phyloP scores from a whole-genome alignment of 2,329 filamentous ascomycete species.

The Dothideomycetidae sp. region DNA sequence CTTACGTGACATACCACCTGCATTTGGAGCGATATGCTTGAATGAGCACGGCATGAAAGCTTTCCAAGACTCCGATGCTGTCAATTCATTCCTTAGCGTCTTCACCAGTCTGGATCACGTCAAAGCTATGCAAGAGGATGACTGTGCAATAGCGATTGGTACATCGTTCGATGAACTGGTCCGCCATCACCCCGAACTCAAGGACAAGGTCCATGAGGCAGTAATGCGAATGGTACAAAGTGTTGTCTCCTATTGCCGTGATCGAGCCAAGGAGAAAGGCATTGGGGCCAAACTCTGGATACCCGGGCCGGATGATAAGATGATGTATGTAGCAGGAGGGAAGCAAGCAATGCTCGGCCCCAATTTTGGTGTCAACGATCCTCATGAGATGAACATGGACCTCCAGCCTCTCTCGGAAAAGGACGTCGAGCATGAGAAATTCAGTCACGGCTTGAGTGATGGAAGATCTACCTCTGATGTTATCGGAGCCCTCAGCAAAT shows the following conservation, averaged over 20 bases:
- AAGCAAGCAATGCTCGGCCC: slow-evolving; percentile 27
- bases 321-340: slow-evolving; percentile 45
- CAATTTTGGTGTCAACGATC: slow-evolving; percentile 1
- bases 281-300: slow-evolving; percentile 70
- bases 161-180: slow-evolving; percentile 85
- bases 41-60: slow-evolving; percentile 78
- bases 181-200: slow-evolving; percentile 77
- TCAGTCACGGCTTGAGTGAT: slow-evolving; percentile 8
- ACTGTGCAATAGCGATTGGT: slow-evolving; percentile 61
- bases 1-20: slow-evolving; percentile 71
- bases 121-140: slow-evolving; percentile 65
- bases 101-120: slow-evolving; percentile 88
- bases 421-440: slow-evolving; percentile 10
- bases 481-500: slow-evolving; percentile 60
- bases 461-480: slow-evolving; percentile 14
- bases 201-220: slow-evolving; percentile 66
- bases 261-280: slow-evolving; percentile 52
- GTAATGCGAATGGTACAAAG: slow-evolving; percentile 78
- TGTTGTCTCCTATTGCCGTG: slow-evolving; percentile 58
- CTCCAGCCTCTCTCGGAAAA: slow-evolving; percentile 3
- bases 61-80: slow-evolving; percentile 66
- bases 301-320: slow-evolving; percentile 38
- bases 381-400: neutral
- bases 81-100: slow-evolving; percentile 86
- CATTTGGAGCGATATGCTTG: slow-evolving; percentile 85